These are phyloP conservation scores for Stephanodiscus minutulus DNA, from an alignment of 108 stramenopile species.

Conservation along the genomic window DNA sequence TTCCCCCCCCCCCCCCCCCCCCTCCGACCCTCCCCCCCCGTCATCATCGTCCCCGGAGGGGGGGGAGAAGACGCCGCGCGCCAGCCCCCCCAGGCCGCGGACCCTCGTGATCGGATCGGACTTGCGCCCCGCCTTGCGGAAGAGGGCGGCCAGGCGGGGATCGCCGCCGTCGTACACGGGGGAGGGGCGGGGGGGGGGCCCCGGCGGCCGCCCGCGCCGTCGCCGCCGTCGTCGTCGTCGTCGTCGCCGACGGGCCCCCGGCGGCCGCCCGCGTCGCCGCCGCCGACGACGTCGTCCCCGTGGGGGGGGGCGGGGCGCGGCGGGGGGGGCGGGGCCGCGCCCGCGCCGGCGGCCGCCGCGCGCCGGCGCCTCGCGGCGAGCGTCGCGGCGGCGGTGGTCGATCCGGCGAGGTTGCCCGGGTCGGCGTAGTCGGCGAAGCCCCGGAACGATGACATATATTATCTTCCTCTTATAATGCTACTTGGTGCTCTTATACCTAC, in stretches of 20 bases:
- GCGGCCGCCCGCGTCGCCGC: too few relatives aligned
- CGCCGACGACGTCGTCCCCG: too few relatives aligned
- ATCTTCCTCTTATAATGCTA: neutral
- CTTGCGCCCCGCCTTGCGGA: constrained; percentile 77
- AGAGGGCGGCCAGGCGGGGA: constrained; percentile 48
- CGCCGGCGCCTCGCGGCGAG: constrained; percentile 29
- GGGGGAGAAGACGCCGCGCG: neutral
- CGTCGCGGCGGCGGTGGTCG: constrained; percentile 41
- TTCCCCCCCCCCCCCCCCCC: neutral
- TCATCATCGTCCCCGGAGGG: neutral
- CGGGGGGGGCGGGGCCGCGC: too few relatives aligned
- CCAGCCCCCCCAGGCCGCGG: constrained; percentile 65
- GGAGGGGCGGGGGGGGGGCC: constrained; percentile 32
- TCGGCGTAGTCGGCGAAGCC: constrained; percentile 36
- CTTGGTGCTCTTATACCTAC: neutral
- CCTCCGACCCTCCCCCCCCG: neutral
- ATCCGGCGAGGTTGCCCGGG: constrained; percentile 9
- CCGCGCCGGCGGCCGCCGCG: too few relatives aligned
- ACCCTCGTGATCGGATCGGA: constrained; percentile 73
- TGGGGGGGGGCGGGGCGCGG: too few relatives aligned
- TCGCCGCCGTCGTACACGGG: constrained; percentile 78
- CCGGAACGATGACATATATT: constrained; percentile 15
- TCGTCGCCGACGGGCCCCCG: neutral
- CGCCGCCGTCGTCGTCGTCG: neutral
- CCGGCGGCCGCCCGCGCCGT: neutral